phyloP scores from a whole-genome alignment of 1,284 basidiomycete genomes.

The Boletus chippewaensis region DNA sequence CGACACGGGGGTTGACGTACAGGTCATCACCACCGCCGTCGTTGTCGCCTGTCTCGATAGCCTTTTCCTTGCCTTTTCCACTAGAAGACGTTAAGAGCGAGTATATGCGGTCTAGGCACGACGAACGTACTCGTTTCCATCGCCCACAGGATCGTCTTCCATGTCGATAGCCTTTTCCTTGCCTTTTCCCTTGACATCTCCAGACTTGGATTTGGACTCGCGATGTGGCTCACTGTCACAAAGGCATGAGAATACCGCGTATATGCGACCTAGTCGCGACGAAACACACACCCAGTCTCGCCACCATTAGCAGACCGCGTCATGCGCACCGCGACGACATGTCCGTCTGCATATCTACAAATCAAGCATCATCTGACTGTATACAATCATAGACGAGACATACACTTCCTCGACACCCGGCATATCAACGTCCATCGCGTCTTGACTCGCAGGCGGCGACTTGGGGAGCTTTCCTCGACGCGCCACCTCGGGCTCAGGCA shows the following conservation, averaged over 20 bases:
- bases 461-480: background rate
- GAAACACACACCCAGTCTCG: conserved; percentile 1
- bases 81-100: no score
- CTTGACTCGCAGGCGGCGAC: no score
- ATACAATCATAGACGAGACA: no score
- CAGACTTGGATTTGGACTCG: background rate
- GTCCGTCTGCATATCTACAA: background rate
- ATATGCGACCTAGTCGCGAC: no score
- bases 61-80: no score
- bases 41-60: no score
- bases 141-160: background rate
- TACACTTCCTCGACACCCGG: no score
- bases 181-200: background rate
- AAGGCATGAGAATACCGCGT: no score
- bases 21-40: background rate
- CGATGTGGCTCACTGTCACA: no score
- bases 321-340: background rate
- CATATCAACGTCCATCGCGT: no score
- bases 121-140: background rate
- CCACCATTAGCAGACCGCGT: background rate
- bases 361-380: background rate
- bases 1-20: background rate
- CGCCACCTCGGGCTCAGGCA: background rate
- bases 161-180: background rate
- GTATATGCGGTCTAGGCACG: background rate